These are phyloP conservation scores for Glaciozyma martinii DNA, from an alignment of 768 basidiomycete species.

Conservation along the genomic window DNA sequence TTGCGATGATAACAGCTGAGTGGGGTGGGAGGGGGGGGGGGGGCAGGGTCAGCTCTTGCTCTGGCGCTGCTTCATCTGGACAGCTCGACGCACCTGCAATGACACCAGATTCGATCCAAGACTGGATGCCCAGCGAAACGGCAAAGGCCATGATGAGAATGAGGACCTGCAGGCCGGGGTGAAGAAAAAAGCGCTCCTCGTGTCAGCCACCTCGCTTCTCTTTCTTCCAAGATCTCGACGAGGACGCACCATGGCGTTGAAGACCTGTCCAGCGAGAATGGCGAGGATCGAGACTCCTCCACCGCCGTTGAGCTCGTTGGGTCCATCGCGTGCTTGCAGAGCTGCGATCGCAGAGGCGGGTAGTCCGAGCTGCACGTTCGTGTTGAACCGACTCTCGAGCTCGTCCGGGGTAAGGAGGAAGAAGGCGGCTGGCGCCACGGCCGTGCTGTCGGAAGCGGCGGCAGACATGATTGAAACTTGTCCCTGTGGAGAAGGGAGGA, in stretches of 20 bases:
- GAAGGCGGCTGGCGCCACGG: neutral
- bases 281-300: conserved; percentile 30
- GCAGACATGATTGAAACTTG: neutral
- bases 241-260: conserved; percentile 36
- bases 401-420: conserved; percentile 13
- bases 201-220: neutral
- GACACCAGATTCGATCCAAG: conserved; percentile 50
- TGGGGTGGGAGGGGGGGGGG: neutral
- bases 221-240: too few species aligned
- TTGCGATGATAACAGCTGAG: conserved; percentile 37
- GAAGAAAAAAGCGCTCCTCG: neutral
- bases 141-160: conserved; percentile 40
- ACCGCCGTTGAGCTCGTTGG: conserved; percentile 22
- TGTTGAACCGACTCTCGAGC: conserved; percentile 6
- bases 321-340: conserved; percentile 16
- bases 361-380: conserved; percentile 16
- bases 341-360: neutral
- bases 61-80: neutral
- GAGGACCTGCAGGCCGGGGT: conserved; percentile 31
- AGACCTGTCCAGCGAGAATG: conserved; percentile 38
- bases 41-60: neutral
- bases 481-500: too few species aligned
- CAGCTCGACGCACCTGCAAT: conserved; percentile 40
- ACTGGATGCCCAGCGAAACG: conserved; percentile 51
- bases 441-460: neutral